phyloP scores from a whole-genome alignment of 202 grass and related monocot species.

The Setaria italica region DNA sequence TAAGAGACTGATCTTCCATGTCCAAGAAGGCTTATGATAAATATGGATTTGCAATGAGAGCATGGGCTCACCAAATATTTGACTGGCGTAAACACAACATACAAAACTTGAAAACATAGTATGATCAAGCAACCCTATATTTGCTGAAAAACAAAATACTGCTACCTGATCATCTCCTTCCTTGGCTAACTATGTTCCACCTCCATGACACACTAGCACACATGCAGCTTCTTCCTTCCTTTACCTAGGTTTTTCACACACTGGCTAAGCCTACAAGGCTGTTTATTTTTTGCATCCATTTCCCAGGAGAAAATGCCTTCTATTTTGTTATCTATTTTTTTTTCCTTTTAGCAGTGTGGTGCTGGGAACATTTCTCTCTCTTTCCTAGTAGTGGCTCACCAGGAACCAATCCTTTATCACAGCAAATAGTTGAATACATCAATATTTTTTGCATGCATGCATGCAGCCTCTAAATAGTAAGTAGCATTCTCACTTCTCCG shows the following conservation, averaged over 20 bases:
- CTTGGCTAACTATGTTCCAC: neutral
- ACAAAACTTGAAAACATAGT: neutral
- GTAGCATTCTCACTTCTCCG: neutral
- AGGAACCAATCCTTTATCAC: neutral
- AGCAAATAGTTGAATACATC: neutral
- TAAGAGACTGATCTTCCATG: neutral
- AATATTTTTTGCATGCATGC: slow-evolving; percentile 3
- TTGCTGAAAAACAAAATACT: neutral
- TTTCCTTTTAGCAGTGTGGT: neutral
- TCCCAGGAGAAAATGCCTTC: neutral
- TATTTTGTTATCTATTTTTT: neutral
- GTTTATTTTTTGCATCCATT: neutral
- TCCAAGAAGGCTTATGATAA: slow-evolving; percentile 13
- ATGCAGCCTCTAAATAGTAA: slow-evolving; percentile 16
- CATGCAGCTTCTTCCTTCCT: slow-evolving; percentile 1
- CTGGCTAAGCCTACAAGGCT: neutral
- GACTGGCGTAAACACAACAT: neutral
- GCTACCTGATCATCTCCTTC: neutral
- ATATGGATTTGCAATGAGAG: slow-evolving; percentile 9
- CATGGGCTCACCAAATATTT: slow-evolving; percentile 31
- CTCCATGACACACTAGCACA: neutral
- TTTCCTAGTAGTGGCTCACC: neutral
- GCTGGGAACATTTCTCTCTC: neutral
- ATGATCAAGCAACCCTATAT: neutral
- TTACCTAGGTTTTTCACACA: neutral